Conservation (phyloP, 257 asterid species). For the Penstemon barbatus region DNA sequence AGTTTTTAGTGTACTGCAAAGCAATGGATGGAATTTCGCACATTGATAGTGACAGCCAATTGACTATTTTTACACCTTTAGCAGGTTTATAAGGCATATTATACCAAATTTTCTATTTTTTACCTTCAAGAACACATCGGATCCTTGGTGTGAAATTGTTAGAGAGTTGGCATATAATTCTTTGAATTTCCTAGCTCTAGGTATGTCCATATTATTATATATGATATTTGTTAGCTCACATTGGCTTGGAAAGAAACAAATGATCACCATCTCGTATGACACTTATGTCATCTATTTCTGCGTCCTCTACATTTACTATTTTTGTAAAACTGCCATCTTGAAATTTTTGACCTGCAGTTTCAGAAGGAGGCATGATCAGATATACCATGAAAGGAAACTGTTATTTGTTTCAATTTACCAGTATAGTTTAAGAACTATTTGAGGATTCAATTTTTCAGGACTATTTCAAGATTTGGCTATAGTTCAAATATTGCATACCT, state of each 20-base stretch:
- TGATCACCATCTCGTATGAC: constrained; percentile 88
- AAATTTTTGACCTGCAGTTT: constrained; percentile 76
- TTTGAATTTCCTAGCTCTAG: constrained; percentile 30
- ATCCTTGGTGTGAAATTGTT: constrained; percentile 22
- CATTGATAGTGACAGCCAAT: not conserved
- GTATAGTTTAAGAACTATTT: not conserved
- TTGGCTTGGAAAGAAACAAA: constrained; percentile 46
- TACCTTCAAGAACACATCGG: constrained; percentile 28
- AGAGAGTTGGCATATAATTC: constrained; percentile 27
- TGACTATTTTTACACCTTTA: not conserved
- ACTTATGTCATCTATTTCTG: constrained; percentile 76
- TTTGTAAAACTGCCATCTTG: constrained; percentile 48
- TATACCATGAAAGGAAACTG: constrained; percentile 15
- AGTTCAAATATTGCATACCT: constrained; percentile 42
- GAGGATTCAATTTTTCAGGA: constrained; percentile 13
- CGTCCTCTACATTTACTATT: constrained; percentile 59
- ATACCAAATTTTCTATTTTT: constrained; percentile 20
- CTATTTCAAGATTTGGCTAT: not conserved
- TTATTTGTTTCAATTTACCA: not conserved
- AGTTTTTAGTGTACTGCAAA: not conserved
- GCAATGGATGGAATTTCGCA: not conserved
- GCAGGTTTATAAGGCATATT: not conserved
- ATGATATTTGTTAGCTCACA: constrained; percentile 25
- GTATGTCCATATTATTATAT: constrained; percentile 15
- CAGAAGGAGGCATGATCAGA: constrained; percentile 35